Percentiles rank a stretch among this genome's conserved stretches.
These are phyloP conservation scores for Arthrobotrys sphaeroides DNA, from an alignment of 2,329 filamentous ascomycete species.

Conservation along the genomic window DNA sequence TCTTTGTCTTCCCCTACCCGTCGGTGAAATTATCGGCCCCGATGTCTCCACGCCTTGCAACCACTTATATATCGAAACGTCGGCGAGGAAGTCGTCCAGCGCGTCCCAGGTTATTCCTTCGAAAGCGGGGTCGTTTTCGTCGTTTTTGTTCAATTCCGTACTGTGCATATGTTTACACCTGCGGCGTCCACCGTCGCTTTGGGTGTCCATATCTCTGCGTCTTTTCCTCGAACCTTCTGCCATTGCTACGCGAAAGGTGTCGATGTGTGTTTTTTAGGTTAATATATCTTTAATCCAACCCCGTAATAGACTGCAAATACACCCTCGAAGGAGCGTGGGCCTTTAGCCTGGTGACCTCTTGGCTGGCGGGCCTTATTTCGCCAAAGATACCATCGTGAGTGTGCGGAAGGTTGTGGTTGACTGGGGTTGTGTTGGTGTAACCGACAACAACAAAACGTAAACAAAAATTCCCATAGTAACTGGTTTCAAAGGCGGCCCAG, in stretches of 20 bases:
- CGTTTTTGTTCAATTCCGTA: background rate
- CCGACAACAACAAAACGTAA: too few relatives aligned
- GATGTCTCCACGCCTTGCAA: background rate
- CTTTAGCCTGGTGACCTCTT: too few relatives aligned
- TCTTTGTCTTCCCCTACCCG: background rate
- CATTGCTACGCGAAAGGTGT: background rate
- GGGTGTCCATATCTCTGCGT: background rate
- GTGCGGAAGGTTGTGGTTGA: too few relatives aligned
- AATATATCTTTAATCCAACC: background rate
- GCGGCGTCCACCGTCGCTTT: background rate
- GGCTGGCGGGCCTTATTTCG: too few relatives aligned
- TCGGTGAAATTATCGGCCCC: background rate
- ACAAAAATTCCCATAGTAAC: too few relatives aligned
- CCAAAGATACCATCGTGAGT: too few relatives aligned
- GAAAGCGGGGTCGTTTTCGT: background rate
- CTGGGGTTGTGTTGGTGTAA: too few relatives aligned
- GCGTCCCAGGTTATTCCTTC: background rate
- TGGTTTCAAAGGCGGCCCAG: too few relatives aligned
- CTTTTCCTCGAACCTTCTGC: background rate
- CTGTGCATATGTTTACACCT: background rate
- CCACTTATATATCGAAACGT: background rate
- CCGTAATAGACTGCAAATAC: too few relatives aligned
- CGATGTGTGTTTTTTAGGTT: background rate
- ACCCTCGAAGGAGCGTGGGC: too few relatives aligned
- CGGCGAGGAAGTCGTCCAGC: background rate